A percentile compares a stretch with the other conserved stretches of the same genome.
Evolutionary conservation across 2,329 filamentous ascomycete species (phyloP).

Genomic region (Colletotrichum chlorophyti): DNA sequence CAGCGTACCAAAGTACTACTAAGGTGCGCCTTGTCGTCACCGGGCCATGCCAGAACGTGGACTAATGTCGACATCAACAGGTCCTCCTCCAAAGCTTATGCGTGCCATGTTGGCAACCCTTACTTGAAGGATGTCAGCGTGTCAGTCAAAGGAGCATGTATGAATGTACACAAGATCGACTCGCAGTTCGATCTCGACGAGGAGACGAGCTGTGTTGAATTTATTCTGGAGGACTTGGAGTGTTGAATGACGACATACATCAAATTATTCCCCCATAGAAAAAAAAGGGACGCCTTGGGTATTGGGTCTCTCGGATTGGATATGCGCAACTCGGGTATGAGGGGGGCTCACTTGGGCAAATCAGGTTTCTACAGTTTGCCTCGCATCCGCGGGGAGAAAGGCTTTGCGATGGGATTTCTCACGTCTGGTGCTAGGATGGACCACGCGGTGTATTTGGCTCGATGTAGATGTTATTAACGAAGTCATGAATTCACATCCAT

Average conservation of each 20-base stretch:
- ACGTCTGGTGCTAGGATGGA: background rate
- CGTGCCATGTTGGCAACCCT: slow-evolving; percentile 75
- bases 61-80: slow-evolving; percentile 48
- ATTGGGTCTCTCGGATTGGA: background rate
- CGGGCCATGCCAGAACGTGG: slow-evolving; percentile 1
- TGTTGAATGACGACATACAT: slow-evolving; percentile 1
- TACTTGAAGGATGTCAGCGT: slow-evolving; percentile 54
- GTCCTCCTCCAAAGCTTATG: slow-evolving; percentile 68
- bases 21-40: slow-evolving; percentile 51
- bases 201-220: slow-evolving; percentile 9
- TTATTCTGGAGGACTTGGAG: background rate
- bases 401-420: background rate
- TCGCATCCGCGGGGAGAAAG: background rate
- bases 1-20: slow-evolving; percentile 76
- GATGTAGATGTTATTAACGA: background rate
- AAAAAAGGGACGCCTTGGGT: slow-evolving; percentile 3
- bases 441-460: background rate
- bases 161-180: slow-evolving; percentile 17
- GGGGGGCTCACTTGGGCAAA: background rate
- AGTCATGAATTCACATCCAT: background rate
- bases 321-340: background rate
- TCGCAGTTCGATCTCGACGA: slow-evolving; percentile 1
- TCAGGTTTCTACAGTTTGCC: background rate
- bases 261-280: slow-evolving; percentile 24
- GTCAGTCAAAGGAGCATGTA: background rate